phyloP scores from a whole-genome alignment of 768 basidiomycete species.

The Hirschioporus abietinus region DNA sequence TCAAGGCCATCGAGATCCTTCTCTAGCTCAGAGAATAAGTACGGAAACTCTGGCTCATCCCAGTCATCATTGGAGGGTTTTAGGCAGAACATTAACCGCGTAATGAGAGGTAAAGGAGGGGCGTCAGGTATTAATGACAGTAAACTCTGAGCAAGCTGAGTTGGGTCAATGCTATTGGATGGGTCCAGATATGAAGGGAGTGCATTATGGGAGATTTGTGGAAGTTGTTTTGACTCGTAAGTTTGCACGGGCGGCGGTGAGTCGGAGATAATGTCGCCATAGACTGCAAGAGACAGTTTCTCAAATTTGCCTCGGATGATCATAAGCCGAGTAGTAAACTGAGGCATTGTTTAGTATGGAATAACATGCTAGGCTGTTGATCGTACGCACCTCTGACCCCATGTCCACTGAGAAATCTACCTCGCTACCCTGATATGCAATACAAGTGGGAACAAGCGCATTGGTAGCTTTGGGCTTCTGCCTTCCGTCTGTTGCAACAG shows the following conservation, averaged over 20 bases:
- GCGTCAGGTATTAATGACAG: conserved; percentile 56
- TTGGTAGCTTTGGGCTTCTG: conserved; percentile 63
- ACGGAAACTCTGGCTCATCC: conserved; percentile 70
- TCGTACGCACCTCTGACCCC: conserved; percentile 53
- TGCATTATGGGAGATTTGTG: conserved; percentile 27
- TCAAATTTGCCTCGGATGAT: conserved; percentile 75
- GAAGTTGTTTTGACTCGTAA: conserved; percentile 40
- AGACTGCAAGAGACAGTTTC: conserved; percentile 58
- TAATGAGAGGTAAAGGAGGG: conserved; percentile 57
- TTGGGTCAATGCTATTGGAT: conserved; percentile 54
- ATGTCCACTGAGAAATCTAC: conserved; percentile 65
- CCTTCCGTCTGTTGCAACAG: conserved; percentile 37
- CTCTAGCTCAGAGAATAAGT: conserved; percentile 58
- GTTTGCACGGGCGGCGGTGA: conserved; percentile 25
- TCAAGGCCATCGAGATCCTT: conserved; percentile 47
- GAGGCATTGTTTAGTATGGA: conserved; percentile 12
- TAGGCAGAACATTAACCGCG: conserved; percentile 73
- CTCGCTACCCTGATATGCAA: conserved; percentile 67
- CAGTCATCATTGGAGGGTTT: conserved; percentile 78
- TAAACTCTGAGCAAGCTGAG: conserved; percentile 53
- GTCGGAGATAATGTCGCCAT: conserved; percentile 52
- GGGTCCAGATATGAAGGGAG: conserved; percentile 55
- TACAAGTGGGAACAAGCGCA: conserved; percentile 62
- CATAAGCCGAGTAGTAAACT: conserved; percentile 76
- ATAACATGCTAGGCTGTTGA: neutral